These are phyloP conservation scores for Dothistroma septosporum DNA, from an alignment of 2,329 filamentous ascomycete genomes.

Conservation along the genomic window DNA sequence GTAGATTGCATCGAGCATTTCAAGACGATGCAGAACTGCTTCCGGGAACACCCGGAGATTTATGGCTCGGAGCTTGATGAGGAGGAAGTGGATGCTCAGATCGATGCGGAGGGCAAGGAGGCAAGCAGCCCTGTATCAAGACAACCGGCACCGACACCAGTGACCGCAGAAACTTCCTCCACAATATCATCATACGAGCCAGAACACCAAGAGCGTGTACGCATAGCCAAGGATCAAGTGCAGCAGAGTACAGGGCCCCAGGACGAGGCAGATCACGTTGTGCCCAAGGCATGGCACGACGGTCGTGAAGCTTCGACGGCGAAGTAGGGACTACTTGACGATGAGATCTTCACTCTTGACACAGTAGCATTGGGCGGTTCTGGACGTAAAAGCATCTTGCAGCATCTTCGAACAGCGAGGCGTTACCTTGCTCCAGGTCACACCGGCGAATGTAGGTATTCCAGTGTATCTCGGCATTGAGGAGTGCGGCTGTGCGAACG, in stretches of 20 bases:
- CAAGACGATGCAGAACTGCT: constrained; percentile 96
- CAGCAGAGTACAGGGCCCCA: constrained; percentile 29
- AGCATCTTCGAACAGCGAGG: too few species aligned
- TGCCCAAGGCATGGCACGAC: constrained; percentile 52
- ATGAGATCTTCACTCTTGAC: neutral
- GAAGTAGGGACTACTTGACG: neutral
- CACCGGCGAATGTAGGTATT: neutral
- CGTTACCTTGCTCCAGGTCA: neutral
- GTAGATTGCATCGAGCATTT: constrained; percentile 35
- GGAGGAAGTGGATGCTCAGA: constrained; percentile 54
- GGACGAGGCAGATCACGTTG: constrained; percentile 43
- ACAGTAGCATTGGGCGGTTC: neutral
- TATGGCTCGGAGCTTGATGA: constrained; percentile 86
- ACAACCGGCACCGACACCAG: constrained; percentile 7
- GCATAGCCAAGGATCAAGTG: constrained; percentile 33
- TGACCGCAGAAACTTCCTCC: neutral
- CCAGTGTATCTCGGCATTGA: too few species aligned
- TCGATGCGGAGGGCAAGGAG: constrained; percentile 22
- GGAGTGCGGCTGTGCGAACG: too few species aligned
- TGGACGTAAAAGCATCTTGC: neutral
- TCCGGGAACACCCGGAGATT: constrained; percentile 84
- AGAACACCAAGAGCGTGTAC: constrained; percentile 28
- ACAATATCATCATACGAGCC: constrained; percentile 12
- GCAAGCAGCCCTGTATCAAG: constrained; percentile 5
- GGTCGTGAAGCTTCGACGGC: constrained; percentile 11